Percentiles rank a stretch among this genome's conserved stretches.
Conservation (phyloP, 352 stramenopile species). For the Globisporangium carolinianum region DNA sequence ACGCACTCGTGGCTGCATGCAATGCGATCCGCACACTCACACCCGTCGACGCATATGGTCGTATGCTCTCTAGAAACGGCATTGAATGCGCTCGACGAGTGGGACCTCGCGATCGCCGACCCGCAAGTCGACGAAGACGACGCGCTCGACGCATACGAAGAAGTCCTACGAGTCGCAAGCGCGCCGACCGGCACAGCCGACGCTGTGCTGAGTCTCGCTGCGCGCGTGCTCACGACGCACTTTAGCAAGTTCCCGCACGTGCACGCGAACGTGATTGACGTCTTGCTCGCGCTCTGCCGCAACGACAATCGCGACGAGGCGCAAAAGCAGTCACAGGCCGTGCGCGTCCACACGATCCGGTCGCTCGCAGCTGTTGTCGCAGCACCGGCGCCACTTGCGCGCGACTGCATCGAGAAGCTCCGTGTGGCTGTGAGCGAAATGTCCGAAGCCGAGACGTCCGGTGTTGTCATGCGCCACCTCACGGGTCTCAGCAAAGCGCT, state of each 20-base stretch:
- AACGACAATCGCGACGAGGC: slow-evolving; percentile 12
- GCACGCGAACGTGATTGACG: slow-evolving; percentile 63
- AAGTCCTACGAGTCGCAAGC: slow-evolving; percentile 52
- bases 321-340: slow-evolving; percentile 28
- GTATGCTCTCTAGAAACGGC: background rate
- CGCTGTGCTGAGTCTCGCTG: slow-evolving; percentile 55
- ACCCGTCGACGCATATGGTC: no score
- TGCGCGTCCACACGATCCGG: slow-evolving; percentile 72
- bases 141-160: slow-evolving; percentile 64
- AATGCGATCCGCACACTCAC: no score
- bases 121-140: slow-evolving; percentile 63
- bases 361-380: slow-evolving; percentile 69
- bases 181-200: slow-evolving; percentile 20
- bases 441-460: slow-evolving; percentile 40
- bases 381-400: slow-evolving; percentile 18
- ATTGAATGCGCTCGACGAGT: slow-evolving; percentile 42
- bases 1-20: no score
- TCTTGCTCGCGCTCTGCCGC: slow-evolving; percentile 33
- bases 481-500: slow-evolving; percentile 44
- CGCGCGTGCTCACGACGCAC: slow-evolving; percentile 69
- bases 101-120: slow-evolving; percentile 58
- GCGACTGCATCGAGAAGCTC: slow-evolving; percentile 37
- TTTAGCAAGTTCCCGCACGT: slow-evolving; percentile 77
- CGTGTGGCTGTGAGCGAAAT: slow-evolving; percentile 23
- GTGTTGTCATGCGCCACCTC: slow-evolving; percentile 56